Conservation (phyloP, 2,329 filamentous ascomycete species). For the Allantophomopsis lycopodina region DNA sequence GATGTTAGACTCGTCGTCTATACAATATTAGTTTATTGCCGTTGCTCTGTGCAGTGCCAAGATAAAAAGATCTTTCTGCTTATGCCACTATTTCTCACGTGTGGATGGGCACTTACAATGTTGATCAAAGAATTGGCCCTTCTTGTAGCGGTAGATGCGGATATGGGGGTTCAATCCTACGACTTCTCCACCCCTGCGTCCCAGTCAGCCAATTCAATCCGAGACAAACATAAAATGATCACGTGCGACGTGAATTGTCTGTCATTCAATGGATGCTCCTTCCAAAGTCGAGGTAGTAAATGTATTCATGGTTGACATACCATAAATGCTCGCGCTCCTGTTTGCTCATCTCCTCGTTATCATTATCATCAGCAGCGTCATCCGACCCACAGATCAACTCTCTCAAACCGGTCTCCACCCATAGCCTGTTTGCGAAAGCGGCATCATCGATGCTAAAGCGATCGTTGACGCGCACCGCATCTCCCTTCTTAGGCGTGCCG, state of each 20-base stretch:
- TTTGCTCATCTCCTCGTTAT: conserved; percentile 3
- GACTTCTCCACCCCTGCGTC: conserved; percentile 64
- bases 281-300: not conserved
- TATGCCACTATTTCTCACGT: no score
- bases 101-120: conserved; percentile 52
- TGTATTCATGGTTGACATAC: conserved; percentile 5
- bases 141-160: conserved; percentile 72
- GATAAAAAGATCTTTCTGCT: not conserved
- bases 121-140: conserved; percentile 82
- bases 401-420: conserved; percentile 63
- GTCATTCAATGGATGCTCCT: not conserved
- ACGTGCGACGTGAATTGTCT: not conserved
- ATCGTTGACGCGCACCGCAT: conserved; percentile 73
- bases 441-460: conserved; percentile 72
- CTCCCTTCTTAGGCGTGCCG: conserved; percentile 49
- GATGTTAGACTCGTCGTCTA: conserved; percentile 79
- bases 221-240: conserved; percentile 1
- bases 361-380: conserved; percentile 2
- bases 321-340: conserved; percentile 11
- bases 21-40: not conserved
- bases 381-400: conserved; percentile 23
- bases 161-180: conserved; percentile 84
- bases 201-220: conserved; percentile 14
- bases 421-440: conserved; percentile 60
- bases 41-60: not conserved